Evolutionary conservation across 495 filamentous ascomycete species (phyloP).

Genomic region (Sporormia fimetaria): DNA sequence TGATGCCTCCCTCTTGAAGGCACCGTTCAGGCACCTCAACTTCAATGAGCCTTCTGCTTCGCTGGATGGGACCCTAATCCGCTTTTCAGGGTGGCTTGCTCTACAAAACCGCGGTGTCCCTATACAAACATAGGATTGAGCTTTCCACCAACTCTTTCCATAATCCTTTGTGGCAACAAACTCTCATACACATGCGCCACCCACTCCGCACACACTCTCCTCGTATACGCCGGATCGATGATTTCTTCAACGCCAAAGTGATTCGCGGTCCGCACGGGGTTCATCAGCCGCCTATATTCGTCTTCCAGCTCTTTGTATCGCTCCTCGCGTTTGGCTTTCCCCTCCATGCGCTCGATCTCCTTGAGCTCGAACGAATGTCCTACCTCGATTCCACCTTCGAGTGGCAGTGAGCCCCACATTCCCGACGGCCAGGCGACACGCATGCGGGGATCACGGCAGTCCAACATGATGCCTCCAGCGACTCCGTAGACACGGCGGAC

Average conservation of each 20-base stretch:
- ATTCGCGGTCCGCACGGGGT: slow-evolving; percentile 52
- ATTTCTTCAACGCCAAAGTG: slow-evolving; percentile 55
- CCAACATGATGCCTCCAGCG: slow-evolving; percentile 51
- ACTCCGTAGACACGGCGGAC: slow-evolving; percentile 48
- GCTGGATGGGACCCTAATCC: no score
- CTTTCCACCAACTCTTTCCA: slow-evolving; percentile 41
- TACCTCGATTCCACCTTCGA: slow-evolving; percentile 53
- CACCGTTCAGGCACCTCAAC: no score
- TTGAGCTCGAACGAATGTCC: slow-evolving; percentile 48
- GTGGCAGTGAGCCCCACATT: slow-evolving; percentile 48
- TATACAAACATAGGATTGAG: slow-evolving; percentile 40
- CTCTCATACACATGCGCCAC: slow-evolving; percentile 43
- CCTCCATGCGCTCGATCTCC: slow-evolving; percentile 40
- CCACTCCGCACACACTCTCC: slow-evolving; percentile 45
- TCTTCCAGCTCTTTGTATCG: slow-evolving; percentile 45
- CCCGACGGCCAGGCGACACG: slow-evolving; percentile 53
- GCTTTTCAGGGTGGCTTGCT: no score
- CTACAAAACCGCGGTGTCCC: no score
- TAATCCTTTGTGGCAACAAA: slow-evolving; percentile 39
- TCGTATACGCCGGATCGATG: slow-evolving; percentile 48
- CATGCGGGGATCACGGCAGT: slow-evolving; percentile 46
- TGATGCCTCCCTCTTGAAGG: no score
- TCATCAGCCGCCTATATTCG: slow-evolving; percentile 50
- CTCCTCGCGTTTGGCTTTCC: slow-evolving; percentile 36
- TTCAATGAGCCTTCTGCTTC: no score